phyloP scores from a whole-genome alignment of 192 early-diverging fungal species.

The Umbelopsis isabellina region DNA sequence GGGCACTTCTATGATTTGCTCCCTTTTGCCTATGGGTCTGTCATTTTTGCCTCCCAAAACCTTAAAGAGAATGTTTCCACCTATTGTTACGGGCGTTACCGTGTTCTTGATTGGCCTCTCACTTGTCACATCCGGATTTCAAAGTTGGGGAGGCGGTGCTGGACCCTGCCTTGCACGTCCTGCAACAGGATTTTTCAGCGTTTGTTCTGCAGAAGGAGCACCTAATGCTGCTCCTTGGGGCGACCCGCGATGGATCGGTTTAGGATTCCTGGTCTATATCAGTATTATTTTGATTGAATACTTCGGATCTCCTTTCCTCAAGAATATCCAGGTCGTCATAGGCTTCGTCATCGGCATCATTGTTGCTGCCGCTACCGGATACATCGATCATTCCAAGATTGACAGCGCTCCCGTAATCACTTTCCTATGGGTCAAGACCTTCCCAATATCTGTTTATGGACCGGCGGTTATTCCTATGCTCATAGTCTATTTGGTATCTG shows the following conservation, averaged over 20 bases:
- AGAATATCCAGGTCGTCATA: constrained; percentile 54
- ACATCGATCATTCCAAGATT: constrained; percentile 46
- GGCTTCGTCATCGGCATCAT: constrained; percentile 56
- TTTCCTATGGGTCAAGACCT: constrained; percentile 56
- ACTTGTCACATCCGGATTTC: constrained; percentile 47
- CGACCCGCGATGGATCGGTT: constrained; percentile 48
- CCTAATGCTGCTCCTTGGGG: constrained; percentile 60
- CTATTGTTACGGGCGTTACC: constrained; percentile 57
- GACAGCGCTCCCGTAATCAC: constrained; percentile 49
- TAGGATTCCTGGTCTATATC: constrained; percentile 54
- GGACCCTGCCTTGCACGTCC: constrained; percentile 48
- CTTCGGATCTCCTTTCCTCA: constrained; percentile 60
- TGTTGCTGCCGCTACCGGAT: constrained; percentile 52
- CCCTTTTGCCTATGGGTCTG: constrained; percentile 44
- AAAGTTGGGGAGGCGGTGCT: constrained; percentile 53
- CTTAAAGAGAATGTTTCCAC: constrained; percentile 55
- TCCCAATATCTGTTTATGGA: constrained; percentile 47
- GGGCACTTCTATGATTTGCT: constrained; percentile 57
- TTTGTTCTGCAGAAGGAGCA: constrained; percentile 44
- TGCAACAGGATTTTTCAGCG: constrained; percentile 45
- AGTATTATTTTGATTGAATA: constrained; percentile 55
- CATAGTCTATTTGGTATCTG: constrained; percentile 48
- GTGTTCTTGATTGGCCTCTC: constrained; percentile 52
- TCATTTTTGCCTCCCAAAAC: constrained; percentile 52
- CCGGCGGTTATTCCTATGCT: constrained; percentile 54